These are phyloP conservation scores for Gautieria morchelliformis DNA, from an alignment of 768 basidiomycete genomes.

Conservation along the genomic window DNA sequence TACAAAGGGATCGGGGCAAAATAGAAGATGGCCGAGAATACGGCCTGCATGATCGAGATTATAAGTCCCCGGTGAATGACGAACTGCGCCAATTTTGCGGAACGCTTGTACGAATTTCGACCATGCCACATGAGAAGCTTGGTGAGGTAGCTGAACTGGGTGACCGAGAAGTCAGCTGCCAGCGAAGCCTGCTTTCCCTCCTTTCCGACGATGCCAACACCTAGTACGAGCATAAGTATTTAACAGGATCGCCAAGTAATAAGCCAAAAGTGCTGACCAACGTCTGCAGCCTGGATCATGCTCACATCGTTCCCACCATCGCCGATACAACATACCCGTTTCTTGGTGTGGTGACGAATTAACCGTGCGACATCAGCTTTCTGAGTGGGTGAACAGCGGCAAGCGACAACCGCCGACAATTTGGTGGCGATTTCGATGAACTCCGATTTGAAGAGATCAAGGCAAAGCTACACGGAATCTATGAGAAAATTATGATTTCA, in stretches of 20 bases:
- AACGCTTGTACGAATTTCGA: conserved; percentile 95
- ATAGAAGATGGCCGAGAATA: conserved; percentile 88
- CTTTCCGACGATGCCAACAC: conserved; percentile 96
- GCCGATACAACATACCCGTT: conserved; percentile 96
- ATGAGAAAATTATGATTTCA: neutral
- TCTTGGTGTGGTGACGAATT: conserved; percentile 83
- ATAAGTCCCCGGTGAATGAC: conserved; percentile 97
- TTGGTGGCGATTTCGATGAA: conserved; percentile 97
- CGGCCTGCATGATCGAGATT: conserved; percentile 96
- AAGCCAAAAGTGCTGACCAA: conserved; percentile 53
- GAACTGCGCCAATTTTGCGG: conserved; percentile 95
- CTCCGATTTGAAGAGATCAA: conserved; percentile 84
- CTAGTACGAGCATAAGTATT: conserved; percentile 35
- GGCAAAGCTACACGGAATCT: conserved; percentile 55
- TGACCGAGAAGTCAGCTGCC: conserved; percentile 98
- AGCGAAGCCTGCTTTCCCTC: conserved; percentile 98
- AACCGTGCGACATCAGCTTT: conserved; percentile 96
- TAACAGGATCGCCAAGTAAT: conserved; percentile 11
- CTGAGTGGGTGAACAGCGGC: conserved; percentile 96
- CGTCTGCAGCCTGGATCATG: conserved; percentile 99
- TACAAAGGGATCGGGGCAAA: conserved; percentile 96
- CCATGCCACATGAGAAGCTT: conserved; percentile 98
- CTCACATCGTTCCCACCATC: conserved; percentile 99
- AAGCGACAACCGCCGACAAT: conserved; percentile 91
- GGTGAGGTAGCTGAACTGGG: conserved; percentile 90